Base-by-base conservation (phyloP, 345 rosid genomes). In the Angophora floribunda region DNA sequence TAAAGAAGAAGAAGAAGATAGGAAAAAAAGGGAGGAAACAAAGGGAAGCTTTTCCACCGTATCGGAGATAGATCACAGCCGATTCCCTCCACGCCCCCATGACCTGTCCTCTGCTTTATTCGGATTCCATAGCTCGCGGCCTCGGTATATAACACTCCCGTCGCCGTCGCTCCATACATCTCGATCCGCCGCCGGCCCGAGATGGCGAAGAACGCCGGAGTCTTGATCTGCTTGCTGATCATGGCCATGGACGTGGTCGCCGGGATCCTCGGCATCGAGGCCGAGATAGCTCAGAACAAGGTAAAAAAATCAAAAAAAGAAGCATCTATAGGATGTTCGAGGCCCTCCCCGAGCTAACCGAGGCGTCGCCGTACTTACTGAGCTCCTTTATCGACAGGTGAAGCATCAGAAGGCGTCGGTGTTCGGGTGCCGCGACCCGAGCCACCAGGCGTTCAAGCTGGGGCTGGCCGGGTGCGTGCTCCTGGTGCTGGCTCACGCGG, bases 401-500 rank as follows among this genome's bases (percentile, higher is more conserved):
- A 95, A 92, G 90, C 98, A 96, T 89, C 89, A 94, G 90, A 96
- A 91, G 92, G 61, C 92, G 91, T 94, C 92, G 98, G 92, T 96
- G 53, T 94, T 96, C 52, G 98, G 95, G 90, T 97, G 99, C 51
- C 93, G 96, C 93, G 95, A 96, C 52, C 98, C 99, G 28, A 97
- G 98, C 89, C 45, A 88, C 41, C 85, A 93, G 67, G 99, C 99
- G 41, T 96, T 92, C 95, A 91, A 92, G 90, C 94, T 95, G 4
- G 99, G 97, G 12, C 45, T 97, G 90, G 96, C 99, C 7, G 98
- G 99, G 7, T 92, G 95, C 32, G 59, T 96, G 7, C 93, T 97
- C 32, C 87, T 97, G 61, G 92, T 53, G 19, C 88, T 95, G 26
- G 95, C 99, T 53, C 99, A 97, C 85, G 91, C 89, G 9, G 84